A percentile compares a stretch with the other conserved stretches of the same genome.
phyloP scores from a whole-genome alignment of 2,329 filamentous ascomycete genomes.

The Aspergillus aculeatus region DNA sequence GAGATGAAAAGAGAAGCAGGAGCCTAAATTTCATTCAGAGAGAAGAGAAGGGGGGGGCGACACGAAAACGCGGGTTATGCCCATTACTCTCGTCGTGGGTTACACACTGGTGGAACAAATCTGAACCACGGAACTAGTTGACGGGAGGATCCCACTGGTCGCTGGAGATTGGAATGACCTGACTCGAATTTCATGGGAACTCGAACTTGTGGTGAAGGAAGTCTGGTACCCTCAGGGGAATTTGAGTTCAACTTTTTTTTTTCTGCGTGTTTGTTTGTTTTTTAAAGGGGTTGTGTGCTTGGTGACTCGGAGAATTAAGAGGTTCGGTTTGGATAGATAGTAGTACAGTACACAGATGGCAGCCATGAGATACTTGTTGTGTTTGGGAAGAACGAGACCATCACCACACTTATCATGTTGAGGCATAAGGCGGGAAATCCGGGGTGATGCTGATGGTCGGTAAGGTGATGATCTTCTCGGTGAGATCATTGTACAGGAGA shows the following conservation, averaged over 20 bases:
- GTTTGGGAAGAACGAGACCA: not conserved
- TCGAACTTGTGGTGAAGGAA: not conserved
- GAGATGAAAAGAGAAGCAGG: not conserved
- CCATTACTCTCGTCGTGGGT: conserved; percentile 8
- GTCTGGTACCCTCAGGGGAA: not conserved
- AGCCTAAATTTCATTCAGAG: not conserved
- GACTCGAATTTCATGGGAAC: not conserved
- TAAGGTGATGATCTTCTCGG: not conserved
- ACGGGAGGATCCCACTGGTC: conserved; percentile 22
- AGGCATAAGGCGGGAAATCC: not conserved
- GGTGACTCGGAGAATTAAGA: not conserved
- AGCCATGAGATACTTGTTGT: not conserved
- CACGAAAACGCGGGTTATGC: conserved; percentile 13
- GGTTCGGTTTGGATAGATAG: not conserved
- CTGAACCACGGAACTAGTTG: conserved; percentile 19
- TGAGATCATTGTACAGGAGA: not conserved
- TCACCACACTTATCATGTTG: not conserved
- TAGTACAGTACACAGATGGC: not conserved
- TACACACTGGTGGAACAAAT: conserved; percentile 18
- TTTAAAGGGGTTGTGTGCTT: not conserved
- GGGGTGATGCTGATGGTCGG: not conserved
- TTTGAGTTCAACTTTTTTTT: not conserved
- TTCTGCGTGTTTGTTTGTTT: not conserved
- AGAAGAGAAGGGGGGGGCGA: not conserved
- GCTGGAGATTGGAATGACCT: conserved; percentile 12